phyloP scores from a whole-genome alignment of 306 rosid genomes.

The Quercus agrifolia region DNA sequence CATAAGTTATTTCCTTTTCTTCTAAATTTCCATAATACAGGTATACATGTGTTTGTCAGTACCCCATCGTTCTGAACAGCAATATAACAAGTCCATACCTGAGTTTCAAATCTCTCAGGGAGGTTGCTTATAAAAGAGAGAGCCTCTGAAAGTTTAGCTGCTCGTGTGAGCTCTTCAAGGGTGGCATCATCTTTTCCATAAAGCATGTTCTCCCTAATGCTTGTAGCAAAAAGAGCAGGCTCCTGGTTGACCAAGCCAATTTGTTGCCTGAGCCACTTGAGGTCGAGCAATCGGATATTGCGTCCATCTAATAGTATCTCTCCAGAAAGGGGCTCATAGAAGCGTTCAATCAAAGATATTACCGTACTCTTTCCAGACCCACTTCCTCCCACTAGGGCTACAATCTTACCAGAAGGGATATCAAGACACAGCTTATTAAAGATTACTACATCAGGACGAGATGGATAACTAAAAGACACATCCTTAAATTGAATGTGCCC shows the following conservation, averaged over 20 bases:
- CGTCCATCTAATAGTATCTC: constrained; percentile 59
- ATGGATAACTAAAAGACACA: constrained; percentile 79
- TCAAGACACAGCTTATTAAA: constrained; percentile 68
- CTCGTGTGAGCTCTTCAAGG: constrained; percentile 69
- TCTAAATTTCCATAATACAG: too few species aligned
- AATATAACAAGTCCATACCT: constrained; percentile 36
- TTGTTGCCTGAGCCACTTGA: constrained; percentile 85
- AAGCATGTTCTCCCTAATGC: constrained; percentile 80
- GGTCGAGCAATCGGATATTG: constrained; percentile 62
- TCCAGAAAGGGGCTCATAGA: constrained; percentile 85
- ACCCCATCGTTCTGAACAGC: neutral
- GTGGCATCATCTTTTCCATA: constrained; percentile 93
- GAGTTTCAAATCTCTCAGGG: constrained; percentile 90
- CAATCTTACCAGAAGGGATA: constrained; percentile 81
- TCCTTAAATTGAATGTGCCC: constrained; percentile 79
- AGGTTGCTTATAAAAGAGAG: constrained; percentile 79
- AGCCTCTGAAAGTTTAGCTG: constrained; percentile 90
- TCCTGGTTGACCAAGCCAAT: constrained; percentile 94
- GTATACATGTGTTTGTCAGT: too few species aligned
- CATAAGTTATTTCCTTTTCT: too few species aligned
- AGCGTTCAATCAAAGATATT: constrained; percentile 85
- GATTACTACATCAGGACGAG: constrained; percentile 67
- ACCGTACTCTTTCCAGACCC: constrained; percentile 97
- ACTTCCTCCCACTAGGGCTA: constrained; percentile 94
- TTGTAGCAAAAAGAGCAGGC: constrained; percentile 93